Base-by-base conservation (phyloP, 306 rosid species). In the Macrotyloma uniflorum region DNA sequence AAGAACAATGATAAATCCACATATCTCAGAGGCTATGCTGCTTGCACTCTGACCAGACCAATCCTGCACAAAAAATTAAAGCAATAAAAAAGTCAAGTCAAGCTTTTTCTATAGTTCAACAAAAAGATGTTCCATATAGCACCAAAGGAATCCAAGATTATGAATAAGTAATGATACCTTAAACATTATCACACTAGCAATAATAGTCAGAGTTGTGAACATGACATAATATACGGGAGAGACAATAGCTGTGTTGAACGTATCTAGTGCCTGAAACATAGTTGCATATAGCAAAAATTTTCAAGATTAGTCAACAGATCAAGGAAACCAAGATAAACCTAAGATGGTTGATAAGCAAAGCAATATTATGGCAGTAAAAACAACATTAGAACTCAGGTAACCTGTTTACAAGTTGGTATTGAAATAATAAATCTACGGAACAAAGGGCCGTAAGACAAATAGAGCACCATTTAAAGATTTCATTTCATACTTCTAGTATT, bases 161-260 rank as follows among this genome's bases (percentile, higher is more conserved):
- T 19, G 58, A 43, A 72, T 46, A 69, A 62, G 64, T 28, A 32
- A 77, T 46, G 65, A 63, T 83, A 88, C 97, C 90, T 92, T 90
- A 82, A 90, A 92, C 97, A 92, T 92, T 79, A 92, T 88, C 74
- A 85, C 91, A 77, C 91, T 90, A 28, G 97, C 97, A 77, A 84
- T 83, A 35, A 82, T 92, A 90, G 67, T 61, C 67, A 61, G 22
- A 32, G 67, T 61, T 61, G 67, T 61, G 23, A 61, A 61, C 67
- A 61, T 61, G 67, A 32, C 67, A 61, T 61, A 61, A 16, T 61
- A 33, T 7, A 92, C 91, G 5, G 95, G 97, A 72, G 97, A 89
- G 78, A 92, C 97, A 81, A 92, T 76, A 8, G 69, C 69, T 4
- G 46, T 35, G 69, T 63, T 63, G 28, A 63, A 63, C 10, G 47